phyloP scores from a whole-genome alignment of 1,284 basidiomycete genomes.

The Polyporus tsugae region DNA sequence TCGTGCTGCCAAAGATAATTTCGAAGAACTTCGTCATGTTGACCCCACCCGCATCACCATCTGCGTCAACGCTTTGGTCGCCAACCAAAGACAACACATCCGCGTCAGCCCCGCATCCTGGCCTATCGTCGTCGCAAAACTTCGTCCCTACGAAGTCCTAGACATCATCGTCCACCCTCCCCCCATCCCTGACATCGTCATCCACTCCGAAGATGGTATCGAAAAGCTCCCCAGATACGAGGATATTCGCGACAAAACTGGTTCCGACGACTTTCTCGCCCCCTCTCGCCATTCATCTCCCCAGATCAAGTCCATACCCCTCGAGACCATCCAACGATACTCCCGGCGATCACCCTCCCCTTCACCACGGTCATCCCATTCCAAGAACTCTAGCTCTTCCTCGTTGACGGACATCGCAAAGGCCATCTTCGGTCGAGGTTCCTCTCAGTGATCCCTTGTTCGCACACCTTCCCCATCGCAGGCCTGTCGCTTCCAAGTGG shows the following conservation, averaged over 20 bases:
- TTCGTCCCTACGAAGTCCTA: slow-evolving; percentile 63
- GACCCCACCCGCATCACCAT: slow-evolving; percentile 56
- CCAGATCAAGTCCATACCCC: slow-evolving; percentile 5
- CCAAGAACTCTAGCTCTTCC: neutral
- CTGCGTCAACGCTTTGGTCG: slow-evolving; percentile 47
- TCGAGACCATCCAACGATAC: neutral
- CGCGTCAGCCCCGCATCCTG: slow-evolving; percentile 67
- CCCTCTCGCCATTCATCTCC: slow-evolving; percentile 24
- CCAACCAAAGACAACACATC: slow-evolving; percentile 46
- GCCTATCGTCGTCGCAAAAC: slow-evolving; percentile 51
- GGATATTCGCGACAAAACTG: slow-evolving; percentile 17
- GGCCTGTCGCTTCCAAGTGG: neutral
- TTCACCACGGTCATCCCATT: neutral
- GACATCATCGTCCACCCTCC: slow-evolving; percentile 49
- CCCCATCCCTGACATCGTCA: slow-evolving; percentile 21
- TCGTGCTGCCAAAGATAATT: slow-evolving; percentile 57
- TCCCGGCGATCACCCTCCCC: slow-evolving; percentile 16
- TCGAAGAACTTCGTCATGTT: slow-evolving; percentile 51
- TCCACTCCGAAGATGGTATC: slow-evolving; percentile 17
- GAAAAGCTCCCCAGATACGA: slow-evolving; percentile 28
- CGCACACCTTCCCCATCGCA: neutral
- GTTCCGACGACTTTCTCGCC: slow-evolving; percentile 13
- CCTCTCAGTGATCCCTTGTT: neutral
- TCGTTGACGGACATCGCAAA: slow-evolving; percentile 21
- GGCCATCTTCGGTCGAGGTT: slow-evolving; percentile 20